These are phyloP conservation scores for Sophora flavescens DNA, from an alignment of 306 rosid species.

Conservation along the genomic window DNA sequence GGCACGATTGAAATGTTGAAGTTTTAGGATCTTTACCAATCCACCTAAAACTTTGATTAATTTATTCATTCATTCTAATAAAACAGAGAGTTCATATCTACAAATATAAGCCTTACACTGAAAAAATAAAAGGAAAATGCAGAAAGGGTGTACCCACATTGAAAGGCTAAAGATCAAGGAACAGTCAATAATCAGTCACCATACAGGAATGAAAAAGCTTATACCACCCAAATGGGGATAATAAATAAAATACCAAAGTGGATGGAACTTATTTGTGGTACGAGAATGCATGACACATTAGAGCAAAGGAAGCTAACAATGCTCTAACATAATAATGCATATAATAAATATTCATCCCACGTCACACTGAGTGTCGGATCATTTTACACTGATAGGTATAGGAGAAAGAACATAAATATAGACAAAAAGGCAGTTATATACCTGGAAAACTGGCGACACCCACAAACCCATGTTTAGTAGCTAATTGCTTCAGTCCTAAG, in stretches of 20 bases:
- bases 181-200: background rate
- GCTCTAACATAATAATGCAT: conserved; percentile 5
- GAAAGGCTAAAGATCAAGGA: background rate
- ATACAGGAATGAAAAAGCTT: background rate
- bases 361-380: background rate
- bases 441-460: background rate
- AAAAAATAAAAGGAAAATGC: background rate
- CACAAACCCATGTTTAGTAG: no score
- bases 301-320: background rate
- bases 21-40: no score
- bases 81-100: background rate
- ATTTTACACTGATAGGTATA: background rate
- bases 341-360: background rate
- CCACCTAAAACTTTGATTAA: no score
- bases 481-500: no score
- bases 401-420: background rate
- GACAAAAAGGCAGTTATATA: background rate
- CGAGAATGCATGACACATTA: background rate
- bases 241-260: background rate
- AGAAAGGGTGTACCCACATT: background rate
- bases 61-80: background rate
- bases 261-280: background rate
- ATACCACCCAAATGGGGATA: background rate
- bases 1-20: background rate
- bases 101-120: background rate